Percentiles rank a stretch among this genome's conserved stretches.
Conservation (phyloP, 2,329 filamentous ascomycete genomes). For the Fusarium paranaense region DNA sequence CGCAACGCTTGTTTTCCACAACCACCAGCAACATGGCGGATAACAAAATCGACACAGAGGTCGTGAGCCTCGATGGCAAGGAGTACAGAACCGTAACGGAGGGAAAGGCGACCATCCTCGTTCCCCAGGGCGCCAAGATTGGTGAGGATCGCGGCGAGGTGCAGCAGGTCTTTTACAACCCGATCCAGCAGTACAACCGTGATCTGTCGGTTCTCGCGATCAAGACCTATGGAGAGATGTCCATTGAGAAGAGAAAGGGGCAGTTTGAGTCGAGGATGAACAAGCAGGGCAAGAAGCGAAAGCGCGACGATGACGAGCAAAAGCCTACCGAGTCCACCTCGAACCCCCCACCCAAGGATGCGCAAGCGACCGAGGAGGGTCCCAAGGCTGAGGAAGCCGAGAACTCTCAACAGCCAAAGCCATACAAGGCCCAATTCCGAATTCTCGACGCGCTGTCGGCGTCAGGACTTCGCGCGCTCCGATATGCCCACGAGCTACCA, state of each 20-base stretch:
- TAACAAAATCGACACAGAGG: conserved; percentile 32
- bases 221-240: conserved; percentile 83
- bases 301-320: conserved; percentile 55
- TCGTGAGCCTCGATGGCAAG: conserved; percentile 55
- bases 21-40: conserved; percentile 38
- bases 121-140: conserved; percentile 59
- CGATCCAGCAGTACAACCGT: conserved; percentile 98
- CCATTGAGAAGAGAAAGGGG: conserved; percentile 58
- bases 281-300: conserved; percentile 59
- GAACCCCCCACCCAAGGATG: conserved; percentile 16
- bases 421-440: conserved; percentile 68
- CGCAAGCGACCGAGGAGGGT: conserved; percentile 29
- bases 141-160: conserved; percentile 68
- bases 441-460: conserved; percentile 96
- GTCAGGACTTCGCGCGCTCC: conserved; percentile 88
- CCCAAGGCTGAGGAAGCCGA: conserved; percentile 21
- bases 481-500: conserved; percentile 92
- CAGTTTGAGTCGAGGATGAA: conserved; percentile 56
- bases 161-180: conserved; percentile 96
- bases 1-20: conserved; percentile 32
- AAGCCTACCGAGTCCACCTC: conserved; percentile 24
- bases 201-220: conserved; percentile 94
- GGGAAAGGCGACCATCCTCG: conserved; percentile 68
- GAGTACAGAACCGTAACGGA: conserved; percentile 65
- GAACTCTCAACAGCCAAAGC: conserved; percentile 41